These are phyloP conservation scores for Paramecium sonneborni DNA, from an alignment of 73 alveolate species.

Conservation along the genomic window DNA sequence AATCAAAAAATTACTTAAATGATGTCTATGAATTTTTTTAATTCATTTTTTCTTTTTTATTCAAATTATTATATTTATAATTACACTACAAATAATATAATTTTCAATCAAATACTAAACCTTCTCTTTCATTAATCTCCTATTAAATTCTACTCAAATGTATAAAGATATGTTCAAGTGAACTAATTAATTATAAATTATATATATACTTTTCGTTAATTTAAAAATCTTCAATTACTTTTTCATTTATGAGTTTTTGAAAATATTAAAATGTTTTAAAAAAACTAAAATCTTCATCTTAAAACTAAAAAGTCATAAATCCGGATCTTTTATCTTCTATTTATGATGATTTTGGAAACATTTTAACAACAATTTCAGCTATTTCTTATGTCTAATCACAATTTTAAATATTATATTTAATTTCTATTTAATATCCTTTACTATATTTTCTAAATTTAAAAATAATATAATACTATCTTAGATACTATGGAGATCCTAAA, in stretches of 20 bases:
- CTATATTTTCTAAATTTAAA: constrained; percentile 70
- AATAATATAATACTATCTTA: neutral
- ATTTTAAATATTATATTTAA: constrained; percentile 27
- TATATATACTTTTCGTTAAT: neutral
- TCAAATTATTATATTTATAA: too few relatives aligned
- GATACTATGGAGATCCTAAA: constrained; percentile 73
- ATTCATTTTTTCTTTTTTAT: neutral
- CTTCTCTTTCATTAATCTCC: constrained; percentile 29
- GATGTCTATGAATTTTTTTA: neutral
- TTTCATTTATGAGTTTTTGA: neutral
- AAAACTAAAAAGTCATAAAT: neutral
- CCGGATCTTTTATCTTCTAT: constrained; percentile 26
- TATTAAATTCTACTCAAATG: neutral
- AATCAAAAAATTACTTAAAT: neutral
- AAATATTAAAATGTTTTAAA: neutral
- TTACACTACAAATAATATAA: too few relatives aligned
- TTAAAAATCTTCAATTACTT: neutral
- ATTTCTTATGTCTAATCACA: neutral
- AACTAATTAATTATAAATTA: neutral
- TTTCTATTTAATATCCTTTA: constrained; percentile 72
- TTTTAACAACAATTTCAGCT: neutral
- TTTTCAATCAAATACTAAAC: neutral
- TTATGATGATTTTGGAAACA: neutral
- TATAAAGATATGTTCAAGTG: constrained; percentile 34
- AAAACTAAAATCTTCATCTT: neutral